phyloP scores from a whole-genome alignment of 1,139 yeast species.

The Suhomyces bokatorum region DNA sequence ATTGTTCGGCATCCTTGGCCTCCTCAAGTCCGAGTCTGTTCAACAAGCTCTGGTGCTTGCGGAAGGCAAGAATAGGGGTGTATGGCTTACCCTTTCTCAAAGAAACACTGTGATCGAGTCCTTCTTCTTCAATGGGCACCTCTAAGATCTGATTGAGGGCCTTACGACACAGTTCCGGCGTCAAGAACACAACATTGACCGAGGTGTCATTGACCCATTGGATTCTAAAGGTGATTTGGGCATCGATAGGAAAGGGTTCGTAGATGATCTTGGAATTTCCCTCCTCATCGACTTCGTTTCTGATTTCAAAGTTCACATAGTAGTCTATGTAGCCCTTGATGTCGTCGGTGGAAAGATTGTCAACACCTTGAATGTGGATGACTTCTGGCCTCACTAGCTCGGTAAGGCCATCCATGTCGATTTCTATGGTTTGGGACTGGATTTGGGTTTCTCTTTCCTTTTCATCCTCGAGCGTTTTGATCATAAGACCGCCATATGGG shows the following conservation, averaged over 20 bases:
- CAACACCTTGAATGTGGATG: constrained; percentile 62
- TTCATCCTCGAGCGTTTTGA: constrained; percentile 42
- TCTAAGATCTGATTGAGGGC: constrained; percentile 30
- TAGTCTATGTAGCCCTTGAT: constrained; percentile 56
- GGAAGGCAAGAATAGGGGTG: constrained; percentile 38
- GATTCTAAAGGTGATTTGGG: constrained; percentile 42
- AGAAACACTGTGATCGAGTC: constrained; percentile 27
- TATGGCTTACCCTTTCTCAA: constrained; percentile 42
- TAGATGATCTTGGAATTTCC: constrained; percentile 16
- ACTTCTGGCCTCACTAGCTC: constrained; percentile 49
- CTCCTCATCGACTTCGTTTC: constrained; percentile 20
- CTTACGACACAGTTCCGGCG: constrained; percentile 42
- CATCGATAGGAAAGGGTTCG: constrained; percentile 29
- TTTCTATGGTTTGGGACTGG: constrained; percentile 36
- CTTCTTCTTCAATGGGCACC: constrained; percentile 2
- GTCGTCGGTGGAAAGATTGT: constrained; percentile 63
- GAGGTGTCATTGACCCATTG: constrained; percentile 74
- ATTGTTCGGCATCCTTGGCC: constrained; percentile 14
- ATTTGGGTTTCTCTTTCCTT: constrained; percentile 33
- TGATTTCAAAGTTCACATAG: constrained; percentile 43
- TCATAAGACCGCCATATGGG: constrained; percentile 48
- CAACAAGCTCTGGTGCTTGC: constrained; percentile 34
- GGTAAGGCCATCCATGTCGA: constrained; percentile 32
- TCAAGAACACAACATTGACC: constrained; percentile 54
- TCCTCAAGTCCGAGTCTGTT: constrained; percentile 30